Conservation (phyloP, 495 filamentous ascomycete species). For the Trypethelium eluteriae region DNA sequence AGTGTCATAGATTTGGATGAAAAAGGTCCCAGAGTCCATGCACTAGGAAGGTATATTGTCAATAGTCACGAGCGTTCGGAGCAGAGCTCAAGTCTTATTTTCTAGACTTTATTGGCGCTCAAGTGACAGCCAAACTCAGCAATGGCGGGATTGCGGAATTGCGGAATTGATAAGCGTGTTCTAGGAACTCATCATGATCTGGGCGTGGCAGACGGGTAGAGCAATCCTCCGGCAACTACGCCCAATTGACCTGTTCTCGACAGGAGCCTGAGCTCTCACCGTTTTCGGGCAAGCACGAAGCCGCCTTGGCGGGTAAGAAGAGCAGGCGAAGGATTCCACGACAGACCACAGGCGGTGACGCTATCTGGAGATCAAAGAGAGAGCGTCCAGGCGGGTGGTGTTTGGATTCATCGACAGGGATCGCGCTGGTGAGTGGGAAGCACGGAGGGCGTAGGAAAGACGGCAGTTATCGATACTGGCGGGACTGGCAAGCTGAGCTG, state of each 20-base stretch:
- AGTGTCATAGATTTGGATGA: background rate
- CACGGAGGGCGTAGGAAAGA: background rate
- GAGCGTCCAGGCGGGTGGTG: background rate
- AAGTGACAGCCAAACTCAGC: no score
- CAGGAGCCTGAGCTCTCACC: background rate
- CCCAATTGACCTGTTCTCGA: background rate
- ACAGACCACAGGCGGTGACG: constrained; percentile 4
- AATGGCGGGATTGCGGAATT: background rate
- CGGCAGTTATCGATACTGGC: background rate
- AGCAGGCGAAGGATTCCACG: background rate
- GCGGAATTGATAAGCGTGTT: constrained; percentile 8
- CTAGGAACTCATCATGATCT: background rate
- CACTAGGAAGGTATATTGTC: background rate
- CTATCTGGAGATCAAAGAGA: background rate
- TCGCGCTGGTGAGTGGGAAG: background rate
- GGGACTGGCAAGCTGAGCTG: no score
- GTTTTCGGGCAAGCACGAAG: constrained; percentile 1
- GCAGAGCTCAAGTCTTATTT: background rate
- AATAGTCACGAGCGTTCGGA: background rate
- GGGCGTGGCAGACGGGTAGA: background rate
- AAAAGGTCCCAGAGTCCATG: background rate
- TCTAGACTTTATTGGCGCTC: no score
- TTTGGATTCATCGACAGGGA: background rate
- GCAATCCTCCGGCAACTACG: background rate
- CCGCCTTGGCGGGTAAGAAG: background rate